Conservation (phyloP, 768 basidiomycete species). For the Pleurotus ostreatus region DNA sequence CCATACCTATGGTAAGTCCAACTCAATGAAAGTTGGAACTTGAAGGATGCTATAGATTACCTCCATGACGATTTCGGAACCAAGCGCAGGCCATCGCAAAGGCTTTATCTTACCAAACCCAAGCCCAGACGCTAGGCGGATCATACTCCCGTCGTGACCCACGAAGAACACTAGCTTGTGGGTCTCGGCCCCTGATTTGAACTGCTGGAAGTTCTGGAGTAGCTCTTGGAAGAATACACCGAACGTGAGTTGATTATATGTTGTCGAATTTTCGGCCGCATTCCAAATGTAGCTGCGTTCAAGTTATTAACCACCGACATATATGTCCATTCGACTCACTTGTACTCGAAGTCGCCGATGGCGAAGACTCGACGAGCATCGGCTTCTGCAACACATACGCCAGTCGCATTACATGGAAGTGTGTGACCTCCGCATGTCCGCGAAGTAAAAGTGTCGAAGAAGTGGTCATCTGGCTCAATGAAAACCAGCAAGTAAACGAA, state of each 20-base stretch:
- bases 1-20: constrained; percentile 9
- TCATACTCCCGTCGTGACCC: constrained; percentile 15
- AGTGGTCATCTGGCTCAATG: constrained; percentile 12
- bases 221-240: constrained; percentile 16
- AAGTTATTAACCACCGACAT: too few relatives aligned
- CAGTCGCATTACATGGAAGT: constrained; percentile 14
- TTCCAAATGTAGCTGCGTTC: constrained; percentile 15
- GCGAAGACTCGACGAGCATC: constrained; percentile 12
- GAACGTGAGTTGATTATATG: constrained; percentile 13
- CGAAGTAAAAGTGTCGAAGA: constrained; percentile 14
- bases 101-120: constrained; percentile 10
- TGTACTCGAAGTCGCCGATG: constrained; percentile 16
- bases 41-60: background rate
- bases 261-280: constrained; percentile 11
- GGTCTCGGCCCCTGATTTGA: constrained; percentile 6
- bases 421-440: constrained; percentile 14
- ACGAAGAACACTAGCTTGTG: constrained; percentile 12
- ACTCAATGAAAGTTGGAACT: background rate
- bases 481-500: background rate
- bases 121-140: constrained; percentile 12
- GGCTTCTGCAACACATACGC: constrained; percentile 11
- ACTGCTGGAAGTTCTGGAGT: constrained; percentile 12
- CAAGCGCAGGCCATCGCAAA: constrained; percentile 13
- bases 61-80: constrained; percentile 15
- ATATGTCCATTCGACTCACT: constrained; percentile 1